Evolutionary conservation across 352 stramenopile genomes (phyloP).

Genomic region (Globisporangium heterothallicum): DNA sequence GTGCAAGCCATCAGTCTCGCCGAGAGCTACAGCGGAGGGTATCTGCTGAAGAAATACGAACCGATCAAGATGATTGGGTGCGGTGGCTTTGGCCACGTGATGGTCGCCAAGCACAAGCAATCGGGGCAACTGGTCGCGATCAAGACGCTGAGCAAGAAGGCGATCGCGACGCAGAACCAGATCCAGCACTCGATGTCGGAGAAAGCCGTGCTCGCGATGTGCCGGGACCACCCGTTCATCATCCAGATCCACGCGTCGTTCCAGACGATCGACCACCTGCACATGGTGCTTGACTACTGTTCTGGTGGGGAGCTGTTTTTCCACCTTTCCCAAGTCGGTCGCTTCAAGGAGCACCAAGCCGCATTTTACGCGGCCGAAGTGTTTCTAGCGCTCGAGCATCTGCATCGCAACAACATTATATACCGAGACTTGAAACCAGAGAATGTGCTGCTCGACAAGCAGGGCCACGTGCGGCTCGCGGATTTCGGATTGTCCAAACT

Average conservation of each 20-base stretch:
- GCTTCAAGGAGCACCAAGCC: slow-evolving; percentile 73
- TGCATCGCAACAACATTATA: slow-evolving; percentile 72
- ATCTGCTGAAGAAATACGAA: slow-evolving; percentile 71
- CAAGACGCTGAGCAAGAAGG: slow-evolving; percentile 82
- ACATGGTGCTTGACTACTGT: slow-evolving; percentile 74
- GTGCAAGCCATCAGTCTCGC: slow-evolving; percentile 70
- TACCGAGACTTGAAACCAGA: slow-evolving; percentile 90
- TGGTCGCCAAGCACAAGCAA: slow-evolving; percentile 57
- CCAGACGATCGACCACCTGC: slow-evolving; percentile 76
- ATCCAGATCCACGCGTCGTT: slow-evolving; percentile 86
- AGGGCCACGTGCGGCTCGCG: slow-evolving; percentile 83
- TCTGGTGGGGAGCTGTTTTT: slow-evolving; percentile 82
- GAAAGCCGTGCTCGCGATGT: slow-evolving; percentile 84
- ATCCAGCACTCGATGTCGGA: slow-evolving; percentile 83
- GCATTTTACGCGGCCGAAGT: slow-evolving; percentile 88
- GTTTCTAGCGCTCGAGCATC: slow-evolving; percentile 69
- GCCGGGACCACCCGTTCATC: slow-evolving; percentile 88
- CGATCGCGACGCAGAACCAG: slow-evolving; percentile 73
- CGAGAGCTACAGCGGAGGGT: slow-evolving; percentile 77
- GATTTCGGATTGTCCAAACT: slow-evolving; percentile 89
- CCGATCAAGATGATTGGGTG: slow-evolving; percentile 76
- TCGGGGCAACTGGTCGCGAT: slow-evolving; percentile 67
- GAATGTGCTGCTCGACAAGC: slow-evolving; percentile 86
- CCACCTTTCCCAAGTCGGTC: slow-evolving; percentile 68
- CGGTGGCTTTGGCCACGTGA: slow-evolving; percentile 84